A percentile compares a stretch with the other conserved stretches of the same genome.
These are phyloP conservation scores for Nicotiana benthamiana DNA, from an alignment of 257 asterid species.

Conservation along the genomic window DNA sequence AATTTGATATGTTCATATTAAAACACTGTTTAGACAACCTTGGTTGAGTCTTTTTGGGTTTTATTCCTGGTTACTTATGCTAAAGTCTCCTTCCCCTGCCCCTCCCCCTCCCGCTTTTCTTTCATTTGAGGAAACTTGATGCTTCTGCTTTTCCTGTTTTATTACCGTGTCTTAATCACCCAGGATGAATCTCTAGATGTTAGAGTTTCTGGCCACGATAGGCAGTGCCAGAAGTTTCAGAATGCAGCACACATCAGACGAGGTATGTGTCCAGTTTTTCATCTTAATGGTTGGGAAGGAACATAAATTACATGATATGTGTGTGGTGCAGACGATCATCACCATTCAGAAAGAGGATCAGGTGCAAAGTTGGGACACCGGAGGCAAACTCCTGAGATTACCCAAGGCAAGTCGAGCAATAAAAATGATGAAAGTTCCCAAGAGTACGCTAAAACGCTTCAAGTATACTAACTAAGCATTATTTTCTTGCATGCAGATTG, in stretches of 20 bases:
- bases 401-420: slow-evolving; percentile 20
- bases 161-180: slow-evolving; percentile 3
- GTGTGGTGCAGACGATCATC: slow-evolving; percentile 34
- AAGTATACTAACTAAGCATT: slow-evolving; percentile 3
- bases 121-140: neutral
- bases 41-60: neutral
- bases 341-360: slow-evolving; percentile 21
- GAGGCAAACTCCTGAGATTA: slow-evolving; percentile 16
- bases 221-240: slow-evolving; percentile 38
- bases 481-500: slow-evolving; percentile 19
- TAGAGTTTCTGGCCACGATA: slow-evolving; percentile 43
- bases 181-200: slow-evolving; percentile 53
- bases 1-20: neutral
- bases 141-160: neutral
- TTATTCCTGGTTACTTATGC: neutral
- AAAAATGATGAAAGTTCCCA: slow-evolving; percentile 23
- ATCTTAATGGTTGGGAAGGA: neutral
- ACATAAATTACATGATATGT: neutral
- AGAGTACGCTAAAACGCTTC: slow-evolving; percentile 14
- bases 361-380: slow-evolving; percentile 19
- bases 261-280: slow-evolving; percentile 4
- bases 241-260: slow-evolving; percentile 10
- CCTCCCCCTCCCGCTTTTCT: neutral
- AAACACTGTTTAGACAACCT: neutral
- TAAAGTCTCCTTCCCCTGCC: neutral